Evolutionary conservation across 2,329 filamentous ascomycete species (phyloP).

Genomic region (Scedosporium minutisporum): DNA sequence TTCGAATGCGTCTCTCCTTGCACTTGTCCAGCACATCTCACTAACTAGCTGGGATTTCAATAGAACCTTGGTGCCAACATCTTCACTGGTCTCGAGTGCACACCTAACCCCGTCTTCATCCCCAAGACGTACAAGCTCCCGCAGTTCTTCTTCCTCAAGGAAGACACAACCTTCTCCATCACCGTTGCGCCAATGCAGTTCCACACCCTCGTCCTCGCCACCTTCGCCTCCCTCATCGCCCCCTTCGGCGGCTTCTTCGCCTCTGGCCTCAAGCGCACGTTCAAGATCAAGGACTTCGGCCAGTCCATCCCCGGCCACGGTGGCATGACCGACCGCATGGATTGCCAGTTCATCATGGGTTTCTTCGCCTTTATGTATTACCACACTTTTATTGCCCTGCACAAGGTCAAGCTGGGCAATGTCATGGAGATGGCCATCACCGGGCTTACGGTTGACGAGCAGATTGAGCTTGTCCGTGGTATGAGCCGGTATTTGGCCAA

Average conservation of each 20-base stretch:
- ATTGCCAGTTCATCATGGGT: constrained; percentile 99
- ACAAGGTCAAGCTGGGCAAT: constrained; percentile 75
- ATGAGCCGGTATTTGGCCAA: constrained; percentile 57
- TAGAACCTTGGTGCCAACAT: constrained; percentile 85
- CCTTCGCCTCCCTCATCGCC: constrained; percentile 91
- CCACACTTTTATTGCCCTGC: constrained; percentile 87
- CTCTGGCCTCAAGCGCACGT: constrained; percentile 92
- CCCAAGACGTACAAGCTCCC: constrained; percentile 66
- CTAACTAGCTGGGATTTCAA: constrained; percentile 14
- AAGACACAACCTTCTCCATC: constrained; percentile 50
- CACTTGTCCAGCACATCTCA: neutral
- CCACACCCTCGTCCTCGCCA: constrained; percentile 80
- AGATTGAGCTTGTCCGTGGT: constrained; percentile 67
- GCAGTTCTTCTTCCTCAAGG: constrained; percentile 61
- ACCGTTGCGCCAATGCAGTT: constrained; percentile 83
- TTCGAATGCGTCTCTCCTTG: neutral
- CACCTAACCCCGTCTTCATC: constrained; percentile 84
- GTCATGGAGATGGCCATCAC: constrained; percentile 89
- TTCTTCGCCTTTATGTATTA: constrained; percentile 99
- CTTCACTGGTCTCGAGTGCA: constrained; percentile 81
- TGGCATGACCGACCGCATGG: constrained; percentile 98
- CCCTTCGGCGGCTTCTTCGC: constrained; percentile 98
- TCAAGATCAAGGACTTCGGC: constrained; percentile 99
- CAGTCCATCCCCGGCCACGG: constrained; percentile 96
- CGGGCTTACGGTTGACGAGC: constrained; percentile 77